Evolutionary conservation across 306 rosid species (phyloP), one percentile per base, ranked within the genome.

Genomic region (Gillenia trifoliata): DNA sequence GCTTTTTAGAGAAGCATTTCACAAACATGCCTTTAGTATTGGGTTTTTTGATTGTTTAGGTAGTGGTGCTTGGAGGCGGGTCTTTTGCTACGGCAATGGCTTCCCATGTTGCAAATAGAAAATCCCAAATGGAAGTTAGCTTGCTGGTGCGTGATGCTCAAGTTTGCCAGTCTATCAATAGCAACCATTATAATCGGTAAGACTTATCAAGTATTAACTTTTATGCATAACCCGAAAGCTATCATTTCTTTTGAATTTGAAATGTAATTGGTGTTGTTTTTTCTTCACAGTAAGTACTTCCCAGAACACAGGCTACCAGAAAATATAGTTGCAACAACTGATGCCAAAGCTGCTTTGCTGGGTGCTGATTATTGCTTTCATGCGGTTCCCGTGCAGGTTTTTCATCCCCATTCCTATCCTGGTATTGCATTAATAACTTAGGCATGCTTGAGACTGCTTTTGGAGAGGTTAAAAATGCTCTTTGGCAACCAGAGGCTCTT

Each of bases 1-100:
- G 41, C 41, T 36, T 36, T 36, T 11, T 36, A 8, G 11, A 8
- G 41, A 36, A 36, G 41, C 11, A 36, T 36, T 36, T 36, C 41
- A 36, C 8, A 36, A 36, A 36, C 41, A 11, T 11, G 8, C 41
- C 7, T 3, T 36, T 36, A 40, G 71, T 38, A 22, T 71, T 71
- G 66, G 22, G 40, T 45, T 3, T 70, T 78, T 80, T 72, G 70
- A 50, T 62, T 56, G n/a, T 34, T 38, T 71, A 93, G 96, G 92
- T 93, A 67, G 97, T 90, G 60, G 93, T 93, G 83, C 98, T 93
- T 68, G 98, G 98, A 68, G 97, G 97, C 73, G 98, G 98, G 20
- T 93, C 97, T 20, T 93, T 93, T 85, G 98, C 96, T 72, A 91
- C 97, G 20, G 98, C 98, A 47, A 91, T 93, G 97, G 97, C 97